phyloP scores from a whole-genome alignment of 495 filamentous ascomycete genomes.

The Talaromyces thailandensis region DNA sequence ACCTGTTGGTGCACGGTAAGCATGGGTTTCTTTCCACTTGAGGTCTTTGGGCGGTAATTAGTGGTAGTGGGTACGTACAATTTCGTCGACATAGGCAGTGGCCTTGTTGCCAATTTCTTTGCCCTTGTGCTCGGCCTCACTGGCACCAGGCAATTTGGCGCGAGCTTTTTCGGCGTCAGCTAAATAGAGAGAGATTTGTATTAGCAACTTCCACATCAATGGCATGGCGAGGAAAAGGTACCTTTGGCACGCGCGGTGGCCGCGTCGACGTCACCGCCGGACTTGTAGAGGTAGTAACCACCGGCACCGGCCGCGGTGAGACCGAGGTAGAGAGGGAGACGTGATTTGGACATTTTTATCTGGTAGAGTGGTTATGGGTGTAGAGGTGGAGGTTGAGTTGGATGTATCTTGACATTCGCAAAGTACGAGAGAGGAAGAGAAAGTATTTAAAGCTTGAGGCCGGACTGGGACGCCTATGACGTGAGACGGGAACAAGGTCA shows the following conservation, averaged over 20 bases:
- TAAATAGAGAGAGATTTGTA: background rate
- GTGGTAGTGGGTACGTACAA: constrained; percentile 39
- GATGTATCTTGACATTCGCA: background rate
- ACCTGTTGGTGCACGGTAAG: no score
- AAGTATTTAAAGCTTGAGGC: constrained; percentile 1
- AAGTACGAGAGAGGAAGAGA: background rate
- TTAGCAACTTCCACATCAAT: background rate
- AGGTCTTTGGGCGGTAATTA: no score
- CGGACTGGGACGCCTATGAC: background rate
- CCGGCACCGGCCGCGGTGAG: constrained; percentile 54
- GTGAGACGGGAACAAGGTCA: background rate
- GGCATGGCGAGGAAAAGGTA: constrained; percentile 18
- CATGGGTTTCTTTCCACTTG: no score
- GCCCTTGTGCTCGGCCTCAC: constrained; percentile 41
- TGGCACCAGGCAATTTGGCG: constrained; percentile 43
- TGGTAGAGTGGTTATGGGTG: background rate
- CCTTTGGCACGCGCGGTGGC: constrained; percentile 79
- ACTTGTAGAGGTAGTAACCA: constrained; percentile 87
- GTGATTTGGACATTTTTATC: constrained; percentile 39
- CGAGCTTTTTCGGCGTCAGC: constrained; percentile 54
- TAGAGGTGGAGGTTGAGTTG: background rate
- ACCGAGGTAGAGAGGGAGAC: constrained; percentile 48
- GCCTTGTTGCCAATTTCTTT: constrained; percentile 43
- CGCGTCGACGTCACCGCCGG: constrained; percentile 72
- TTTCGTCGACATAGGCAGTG: constrained; percentile 43